Percentiles rank a stretch among this genome's conserved stretches.
These are phyloP conservation scores for Quercus tomentella DNA, from an alignment of 331 rosid genomes.

Conservation along the genomic window DNA sequence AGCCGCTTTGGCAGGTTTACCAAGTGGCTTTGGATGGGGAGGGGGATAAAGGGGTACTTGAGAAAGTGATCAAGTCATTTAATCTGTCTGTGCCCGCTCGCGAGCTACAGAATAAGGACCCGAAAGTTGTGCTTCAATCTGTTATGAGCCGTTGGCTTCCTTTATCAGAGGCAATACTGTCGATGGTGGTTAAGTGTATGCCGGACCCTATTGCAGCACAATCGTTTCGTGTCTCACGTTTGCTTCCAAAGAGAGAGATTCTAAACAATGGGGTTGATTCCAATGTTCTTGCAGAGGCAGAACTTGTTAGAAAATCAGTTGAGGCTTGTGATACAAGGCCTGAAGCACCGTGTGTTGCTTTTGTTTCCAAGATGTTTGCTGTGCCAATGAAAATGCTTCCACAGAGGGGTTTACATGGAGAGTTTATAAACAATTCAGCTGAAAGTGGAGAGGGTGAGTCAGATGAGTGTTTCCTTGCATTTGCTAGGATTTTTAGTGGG, in stretches of 20 bases:
- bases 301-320: slow-evolving; percentile 41
- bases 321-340: slow-evolving; percentile 60
- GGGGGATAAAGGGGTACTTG: slow-evolving; percentile 42
- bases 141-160: slow-evolving; percentile 88
- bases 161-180: slow-evolving; percentile 50
- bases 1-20: slow-evolving; percentile 73
- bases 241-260: slow-evolving; percentile 53
- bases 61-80: slow-evolving; percentile 59
- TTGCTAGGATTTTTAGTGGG: slow-evolving; percentile 85
- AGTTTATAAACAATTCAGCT: slow-evolving; percentile 17
- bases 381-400: slow-evolving; percentile 66
- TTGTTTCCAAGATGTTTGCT: slow-evolving; percentile 90
- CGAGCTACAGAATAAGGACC: slow-evolving; percentile 71
- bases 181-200: slow-evolving; percentile 65
- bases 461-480: slow-evolving; percentile 82
- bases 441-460: slow-evolving; percentile 52
- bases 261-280: slow-evolving; percentile 10
- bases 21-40: slow-evolving; percentile 49
- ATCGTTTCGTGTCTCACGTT: slow-evolving; percentile 45
- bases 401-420: slow-evolving; percentile 29
- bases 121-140: slow-evolving; percentile 62
- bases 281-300: slow-evolving; percentile 37
- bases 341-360: slow-evolving; percentile 72
- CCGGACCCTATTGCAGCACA: slow-evolving; percentile 68
- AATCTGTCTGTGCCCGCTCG: slow-evolving; percentile 49